Evolutionary conservation across 768 basidiomycete genomes (phyloP), one percentile per base, ranked within the genome.

Genomic region (Naganishia onofrii): DNA sequence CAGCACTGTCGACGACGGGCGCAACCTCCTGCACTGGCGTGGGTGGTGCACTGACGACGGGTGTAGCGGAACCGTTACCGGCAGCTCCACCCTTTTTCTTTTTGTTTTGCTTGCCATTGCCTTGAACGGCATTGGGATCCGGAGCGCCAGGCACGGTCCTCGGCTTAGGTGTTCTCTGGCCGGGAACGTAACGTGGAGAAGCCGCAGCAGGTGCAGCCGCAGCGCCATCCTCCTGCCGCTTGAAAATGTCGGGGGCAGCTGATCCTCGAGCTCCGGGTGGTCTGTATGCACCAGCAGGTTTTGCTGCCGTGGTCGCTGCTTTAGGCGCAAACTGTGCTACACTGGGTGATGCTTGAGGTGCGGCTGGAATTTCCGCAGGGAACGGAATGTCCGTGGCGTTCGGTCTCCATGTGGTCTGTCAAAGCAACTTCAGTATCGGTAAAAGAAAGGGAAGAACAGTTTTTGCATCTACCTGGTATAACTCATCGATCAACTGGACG

Each of bases 181-280:
- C 71, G 36, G 64, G 54, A 9, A 68, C 72, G 56, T 71, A 67
- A 21, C 60, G 44, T 8, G 69, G 58, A n/a, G 51, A 42, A 21
- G 75, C 75, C 34, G 74, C 74, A 38, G 75, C 72, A 85, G 85
- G n/a, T 83, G 83, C 74, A 9, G 87, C 84, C 2, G 84, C 82
- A 1, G 89, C 91, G 46, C 90, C 91, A 76, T 95, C 92, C 72
- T 96, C 95, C 78, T 93, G 92, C 21, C 94, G 86, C 81, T 90
- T 93, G 84, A 89, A 98, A 42, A 90, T 90, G 2, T 88, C 84
- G 0, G 94, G 92, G 0, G 94, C 93, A 54, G 90, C 87, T 0
- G 90, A 85, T 0, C 95, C 95, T 6, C 95, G 86, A 0, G 93
- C 93, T 13, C 93, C 93, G 13, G 93, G 95, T 0, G 95, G 95